Evolutionary conservation across 306 rosid genomes (phyloP), one percentile per base, ranked within the genome.

Genomic region (Rosa chinensis): DNA sequence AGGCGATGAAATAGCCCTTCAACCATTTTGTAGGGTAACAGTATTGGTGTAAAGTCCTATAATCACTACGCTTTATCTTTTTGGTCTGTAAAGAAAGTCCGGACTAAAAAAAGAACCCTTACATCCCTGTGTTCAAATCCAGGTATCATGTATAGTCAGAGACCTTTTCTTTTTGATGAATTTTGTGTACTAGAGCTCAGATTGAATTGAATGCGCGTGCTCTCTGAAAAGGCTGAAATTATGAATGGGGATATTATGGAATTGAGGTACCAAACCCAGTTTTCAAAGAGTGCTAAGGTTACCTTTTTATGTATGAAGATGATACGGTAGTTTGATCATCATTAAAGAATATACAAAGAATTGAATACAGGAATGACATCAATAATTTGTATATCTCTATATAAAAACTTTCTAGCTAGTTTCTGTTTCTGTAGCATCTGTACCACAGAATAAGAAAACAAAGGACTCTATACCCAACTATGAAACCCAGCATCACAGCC

Each of bases 401-500:
- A 58, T 64, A 32, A 78, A 48, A 67, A 28, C 78, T 72, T 66
- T 25, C 40, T 11, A 45, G 44, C 84, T 89, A 90, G 71, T 80
- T 87, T 89, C 89, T 86, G 74, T 82, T 85, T 85, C 84, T 89
- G 83, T 82, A 84, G 77, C 97, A 88, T 86, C 97, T 91, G 78
- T 32, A 89, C 97, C 96, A 95, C 86, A 95, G 85, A 84, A 93
- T 85, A 2, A 90, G 83, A 82, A 87, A 90, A 80, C 91, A 91
- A 52, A 95, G 91, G 59, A 89, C 84, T 84, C 98, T 90, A 50
- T 95, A 95, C 43, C 96, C 98, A 72, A 89, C 78, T 67, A 95
- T 89, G 86, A 95, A 95, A 56, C 98, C 85, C 83, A 88, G 75
- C 94, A 95, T 95, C 73, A 95, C 88, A 55, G 81, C 89, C 77